Percentiles rank a stretch among this genome's conserved stretches.
Evolutionary conservation across 192 early-diverging fungal species (phyloP).

Genomic region (Backusella sp.): DNA sequence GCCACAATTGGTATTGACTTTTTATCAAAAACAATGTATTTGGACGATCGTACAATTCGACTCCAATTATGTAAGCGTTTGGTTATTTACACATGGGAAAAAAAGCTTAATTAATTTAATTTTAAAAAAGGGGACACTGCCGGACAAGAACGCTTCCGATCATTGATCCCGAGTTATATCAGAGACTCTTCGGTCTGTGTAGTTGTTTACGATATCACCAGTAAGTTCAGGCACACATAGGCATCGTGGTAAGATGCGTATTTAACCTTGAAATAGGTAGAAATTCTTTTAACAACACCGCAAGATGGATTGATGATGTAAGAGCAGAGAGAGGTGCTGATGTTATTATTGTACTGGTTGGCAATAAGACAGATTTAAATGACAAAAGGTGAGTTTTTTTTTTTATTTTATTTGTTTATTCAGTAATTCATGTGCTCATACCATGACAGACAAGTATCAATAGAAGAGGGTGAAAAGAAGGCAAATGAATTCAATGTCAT

Average conservation of each 20-base stretch:
- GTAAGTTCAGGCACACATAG: constrained; percentile 63
- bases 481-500: constrained; percentile 95
- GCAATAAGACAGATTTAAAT: constrained; percentile 98
- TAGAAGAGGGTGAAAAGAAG: constrained; percentile 98
- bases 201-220: constrained; percentile 97
- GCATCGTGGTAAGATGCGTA: too few species aligned
- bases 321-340: constrained; percentile 97
- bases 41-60: constrained; percentile 95
- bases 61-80: constrained; percentile 80
- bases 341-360: constrained; percentile 97
- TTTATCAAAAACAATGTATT: constrained; percentile 97
- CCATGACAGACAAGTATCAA: constrained; percentile 76
- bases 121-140: constrained; percentile 83
- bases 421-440: not conserved
- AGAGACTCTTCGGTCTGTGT: constrained; percentile 97
- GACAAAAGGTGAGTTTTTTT: constrained; percentile 69
- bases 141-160: constrained; percentile 97
- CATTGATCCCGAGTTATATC: constrained; percentile 96
- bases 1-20: constrained; percentile 99
- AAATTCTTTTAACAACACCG: constrained; percentile 94
- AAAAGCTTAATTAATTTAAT: not conserved
- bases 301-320: constrained; percentile 99
- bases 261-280: constrained; percentile 66
- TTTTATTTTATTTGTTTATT: not conserved
- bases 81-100: not conserved